Evolutionary conservation across 179 eudicot genomes (phyloP).

Genomic region (Beta lomatogona): DNA sequence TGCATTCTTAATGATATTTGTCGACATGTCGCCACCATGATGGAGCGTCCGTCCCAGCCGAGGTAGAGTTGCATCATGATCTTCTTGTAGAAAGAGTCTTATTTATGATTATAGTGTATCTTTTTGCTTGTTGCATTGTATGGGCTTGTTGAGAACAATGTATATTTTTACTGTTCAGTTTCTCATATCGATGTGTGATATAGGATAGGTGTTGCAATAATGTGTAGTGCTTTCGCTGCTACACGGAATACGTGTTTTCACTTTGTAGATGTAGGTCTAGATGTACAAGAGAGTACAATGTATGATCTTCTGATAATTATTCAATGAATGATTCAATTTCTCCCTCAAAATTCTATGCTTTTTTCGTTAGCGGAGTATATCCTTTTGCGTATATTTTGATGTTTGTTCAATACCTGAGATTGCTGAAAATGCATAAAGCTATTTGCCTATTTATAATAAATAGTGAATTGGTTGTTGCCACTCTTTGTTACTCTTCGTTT

Average conservation of each 20-base stretch:
- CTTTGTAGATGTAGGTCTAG: conserved; percentile 18
- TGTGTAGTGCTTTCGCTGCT: conserved; percentile 9
- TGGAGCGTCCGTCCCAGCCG: conserved; percentile 34
- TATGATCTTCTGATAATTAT: conserved; percentile 17
- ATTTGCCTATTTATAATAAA: no score
- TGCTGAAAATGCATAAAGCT: no score
- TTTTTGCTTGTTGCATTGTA: conserved; percentile 41
- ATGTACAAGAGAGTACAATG: conserved; percentile 16
- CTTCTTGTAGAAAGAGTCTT: conserved; percentile 40
- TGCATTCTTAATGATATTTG: conserved; percentile 51
- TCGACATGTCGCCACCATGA: conserved; percentile 30
- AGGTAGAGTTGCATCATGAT: conserved; percentile 46
- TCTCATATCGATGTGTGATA: conserved; percentile 18
- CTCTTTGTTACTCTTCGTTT: no score
- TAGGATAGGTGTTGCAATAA: conserved; percentile 9
- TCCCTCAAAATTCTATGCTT: background rate
- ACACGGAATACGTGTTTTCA: conserved; percentile 2
- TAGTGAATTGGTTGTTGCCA: no score
- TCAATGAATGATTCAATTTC: conserved; percentile 15
- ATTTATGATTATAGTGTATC: conserved; percentile 15
- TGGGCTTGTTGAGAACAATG: conserved; percentile 40
- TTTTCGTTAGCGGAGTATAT: background rate
- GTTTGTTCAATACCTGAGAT: background rate
- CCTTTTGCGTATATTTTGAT: background rate
- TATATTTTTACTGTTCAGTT: conserved; percentile 38